Percentiles rank a stretch among this genome's conserved stretches.
phyloP scores from a whole-genome alignment of 2,329 filamentous ascomycete genomes.

The Talaromyces sp. region DNA sequence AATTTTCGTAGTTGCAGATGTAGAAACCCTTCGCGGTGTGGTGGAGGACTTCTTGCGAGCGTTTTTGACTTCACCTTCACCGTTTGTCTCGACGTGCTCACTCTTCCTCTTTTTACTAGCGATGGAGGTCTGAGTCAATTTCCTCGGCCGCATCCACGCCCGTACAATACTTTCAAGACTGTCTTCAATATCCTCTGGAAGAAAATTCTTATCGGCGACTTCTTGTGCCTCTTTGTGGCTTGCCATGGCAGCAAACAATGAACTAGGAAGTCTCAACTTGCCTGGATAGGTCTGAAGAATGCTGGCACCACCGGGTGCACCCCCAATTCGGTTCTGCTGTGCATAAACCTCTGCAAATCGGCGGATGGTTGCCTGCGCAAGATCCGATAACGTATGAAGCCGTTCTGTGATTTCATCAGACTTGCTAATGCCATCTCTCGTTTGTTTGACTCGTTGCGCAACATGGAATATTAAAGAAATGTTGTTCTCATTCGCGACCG shows the following conservation, averaged over 20 bases:
- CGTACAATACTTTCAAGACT: constrained; percentile 74
- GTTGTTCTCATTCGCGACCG: constrained; percentile 81
- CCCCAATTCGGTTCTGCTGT: constrained; percentile 57
- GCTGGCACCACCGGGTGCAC: constrained; percentile 36
- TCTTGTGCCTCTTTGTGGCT: constrained; percentile 76
- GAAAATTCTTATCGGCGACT: constrained; percentile 80
- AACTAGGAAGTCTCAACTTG: constrained; percentile 75
- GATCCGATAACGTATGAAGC: constrained; percentile 82
- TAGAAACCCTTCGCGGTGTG: constrained; percentile 33
- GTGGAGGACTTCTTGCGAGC: constrained; percentile 29
- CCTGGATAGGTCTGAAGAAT: constrained; percentile 77
- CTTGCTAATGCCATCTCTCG: constrained; percentile 70
- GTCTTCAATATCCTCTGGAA: constrained; percentile 73
- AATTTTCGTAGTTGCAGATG: constrained; percentile 28
- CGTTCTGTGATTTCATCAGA: constrained; percentile 44
- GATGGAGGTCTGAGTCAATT: constrained; percentile 27
- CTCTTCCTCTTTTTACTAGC: constrained; percentile 42
- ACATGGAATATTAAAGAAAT: constrained; percentile 86
- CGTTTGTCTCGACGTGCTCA: constrained; percentile 30
- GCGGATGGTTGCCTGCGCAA: constrained; percentile 76
- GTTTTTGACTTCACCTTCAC: constrained; percentile 29
- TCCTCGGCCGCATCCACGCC: constrained; percentile 60
- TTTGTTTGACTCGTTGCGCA: constrained; percentile 87
- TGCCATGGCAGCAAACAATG: constrained; percentile 71
- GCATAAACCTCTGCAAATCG: constrained; percentile 82